Percentiles rank a stretch among this genome's conserved stretches.
Conservation (phyloP, 495 filamentous ascomycete species). For the Aspergillus indologenus region DNA sequence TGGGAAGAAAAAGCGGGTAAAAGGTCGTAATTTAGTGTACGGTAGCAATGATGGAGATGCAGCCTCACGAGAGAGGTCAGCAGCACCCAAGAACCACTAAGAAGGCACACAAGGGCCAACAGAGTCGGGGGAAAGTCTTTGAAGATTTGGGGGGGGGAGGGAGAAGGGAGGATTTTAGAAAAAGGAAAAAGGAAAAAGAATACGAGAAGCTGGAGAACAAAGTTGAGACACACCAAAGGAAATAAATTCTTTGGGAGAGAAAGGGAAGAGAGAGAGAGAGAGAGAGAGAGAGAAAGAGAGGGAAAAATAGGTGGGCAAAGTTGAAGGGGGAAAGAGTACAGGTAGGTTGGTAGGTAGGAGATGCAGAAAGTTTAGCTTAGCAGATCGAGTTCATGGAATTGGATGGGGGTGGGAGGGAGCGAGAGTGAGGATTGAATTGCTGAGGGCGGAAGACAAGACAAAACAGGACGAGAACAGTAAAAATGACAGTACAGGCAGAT, state of each 20-base stretch:
- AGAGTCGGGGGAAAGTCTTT: conserved; percentile 26
- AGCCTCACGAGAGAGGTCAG: conserved; percentile 44
- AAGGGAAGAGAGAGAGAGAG: conserved; percentile 7
- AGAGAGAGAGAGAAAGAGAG: conserved; percentile 7
- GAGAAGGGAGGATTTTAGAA: conserved; percentile 24
- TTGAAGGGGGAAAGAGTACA: conserved; percentile 12
- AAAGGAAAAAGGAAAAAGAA: conserved; percentile 8
- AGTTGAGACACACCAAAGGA: neutral
- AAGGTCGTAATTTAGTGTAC: conserved; percentile 23
- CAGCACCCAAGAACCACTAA: conserved; percentile 33
- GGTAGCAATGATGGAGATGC: conserved; percentile 26
- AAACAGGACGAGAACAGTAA: neutral
- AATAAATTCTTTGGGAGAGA: neutral
- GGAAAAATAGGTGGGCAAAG: conserved; percentile 9
- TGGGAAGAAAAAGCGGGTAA: conserved; percentile 30
- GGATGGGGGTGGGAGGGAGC: neutral
- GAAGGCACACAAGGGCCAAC: conserved; percentile 22
- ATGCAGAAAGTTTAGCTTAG: conserved; percentile 13
- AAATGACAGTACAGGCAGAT: neutral
- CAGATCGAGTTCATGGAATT: conserved; percentile 6
- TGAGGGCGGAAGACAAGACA: neutral
- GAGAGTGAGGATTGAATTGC: too few species aligned
- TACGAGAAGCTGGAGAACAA: conserved; percentile 2
- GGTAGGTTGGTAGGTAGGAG: conserved; percentile 13
- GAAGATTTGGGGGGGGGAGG: conserved; percentile 20